Base-by-base conservation (phyloP, 1,284 basidiomycete genomes). In the Flammula alnicola region DNA sequence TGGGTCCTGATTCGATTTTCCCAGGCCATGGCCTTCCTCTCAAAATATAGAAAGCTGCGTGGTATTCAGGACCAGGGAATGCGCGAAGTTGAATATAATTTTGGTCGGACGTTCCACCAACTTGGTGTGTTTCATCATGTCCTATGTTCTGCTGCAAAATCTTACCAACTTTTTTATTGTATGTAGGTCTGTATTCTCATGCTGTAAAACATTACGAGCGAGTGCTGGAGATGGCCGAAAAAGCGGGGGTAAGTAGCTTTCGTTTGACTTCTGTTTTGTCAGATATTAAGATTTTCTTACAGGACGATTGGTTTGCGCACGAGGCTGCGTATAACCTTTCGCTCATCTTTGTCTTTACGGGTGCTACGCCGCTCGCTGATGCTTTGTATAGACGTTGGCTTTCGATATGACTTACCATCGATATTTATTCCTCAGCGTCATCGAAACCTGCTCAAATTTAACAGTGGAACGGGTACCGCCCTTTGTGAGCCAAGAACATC, bases 291-390 rank as follows among this genome's bases (percentile, higher is more conserved):
- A 36, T 35, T 44, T 51, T 52, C 1, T 30, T 22, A 11, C 43
- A 72, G 67, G 66, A 82, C 66, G 67, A 72, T 50, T 69, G 77
- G 44, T 65, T 88, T 57, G 74, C 79, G 43, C 77, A 76, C 53
- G 90, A 95, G 62, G 84, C 93, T 3, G 95, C 93, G 0, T 95
- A 95, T 70, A 97, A 97, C 61, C 76, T 97, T 33, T 84, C 88
- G 8, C 71, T 91, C 36, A 86, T 96, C 32, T 95, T 88, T 69
- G 81, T 87, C 7, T 80, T 81, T 37, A 89, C 88, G 1, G 91
- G 90, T 2, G 86, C 88, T 3, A 75, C 80, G 3, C 77, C 83
- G 3, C 67, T 92, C 10, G 90, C 86, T 4, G 76, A 86, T 48
- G 71, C 67, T 0, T 66, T 92, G 37, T 88, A 86, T 63, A 75